These are phyloP conservation scores for Trichosporon sp. DNA, from an alignment of 1,284 basidiomycete species.

Conservation along the genomic window DNA sequence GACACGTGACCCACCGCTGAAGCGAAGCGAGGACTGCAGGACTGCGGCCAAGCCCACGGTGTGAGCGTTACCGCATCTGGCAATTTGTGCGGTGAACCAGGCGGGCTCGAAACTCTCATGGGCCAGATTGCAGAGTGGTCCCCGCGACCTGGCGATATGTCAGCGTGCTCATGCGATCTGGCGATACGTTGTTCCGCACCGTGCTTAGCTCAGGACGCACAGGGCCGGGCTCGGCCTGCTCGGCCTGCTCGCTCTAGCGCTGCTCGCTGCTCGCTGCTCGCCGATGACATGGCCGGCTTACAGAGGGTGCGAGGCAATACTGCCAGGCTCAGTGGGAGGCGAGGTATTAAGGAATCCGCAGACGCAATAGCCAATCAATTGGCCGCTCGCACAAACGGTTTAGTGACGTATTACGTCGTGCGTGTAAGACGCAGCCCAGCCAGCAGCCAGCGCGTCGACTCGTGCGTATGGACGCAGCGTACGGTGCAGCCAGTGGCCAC, in stretches of 20 bases:
- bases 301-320: not conserved
- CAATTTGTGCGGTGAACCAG: not conserved
- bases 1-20: not conserved
- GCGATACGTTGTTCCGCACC: not conserved
- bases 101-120: not conserved
- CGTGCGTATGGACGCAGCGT: not conserved
- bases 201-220: not conserved
- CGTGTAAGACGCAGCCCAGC: not conserved
- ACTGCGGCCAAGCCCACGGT: not conserved
- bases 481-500: not conserved
- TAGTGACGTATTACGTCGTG: not conserved
- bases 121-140: too few species aligned
- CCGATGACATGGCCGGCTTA: not conserved
- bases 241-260: too few species aligned
- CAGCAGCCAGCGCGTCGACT: not conserved
- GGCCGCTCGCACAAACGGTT: not conserved
- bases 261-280: too few species aligned
- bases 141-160: not conserved
- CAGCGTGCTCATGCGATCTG: not conserved
- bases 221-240: not conserved
- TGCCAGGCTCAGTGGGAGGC: not conserved
- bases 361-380: not conserved
- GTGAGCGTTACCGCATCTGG: not conserved
- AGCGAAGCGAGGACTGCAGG: too few species aligned
- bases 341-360: not conserved